Base-by-base conservation (phyloP, 2,329 filamentous ascomycete species). In the Penicillium sp. region DNA sequence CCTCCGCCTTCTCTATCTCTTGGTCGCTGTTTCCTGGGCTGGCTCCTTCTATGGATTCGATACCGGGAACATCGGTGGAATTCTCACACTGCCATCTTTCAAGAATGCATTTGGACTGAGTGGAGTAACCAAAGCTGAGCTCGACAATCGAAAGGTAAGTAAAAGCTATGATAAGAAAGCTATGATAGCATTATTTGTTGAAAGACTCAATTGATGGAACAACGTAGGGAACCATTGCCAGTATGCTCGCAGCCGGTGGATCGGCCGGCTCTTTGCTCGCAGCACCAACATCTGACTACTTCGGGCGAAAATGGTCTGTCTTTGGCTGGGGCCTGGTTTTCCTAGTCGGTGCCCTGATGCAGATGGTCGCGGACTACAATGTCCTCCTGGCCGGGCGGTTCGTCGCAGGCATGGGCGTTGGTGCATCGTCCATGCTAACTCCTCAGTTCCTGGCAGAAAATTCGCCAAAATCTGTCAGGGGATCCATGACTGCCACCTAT, bases 361-460 rank as follows among this genome's bases (percentile, higher is more conserved):
- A 78, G 56, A 72, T 75, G 62, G 63, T 78, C 3, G 71, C 75
- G 6, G 62, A 74, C 47, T 67, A 78, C 11, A 65, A 71, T 7
- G 67, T 76, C 1, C 72, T 79, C 22, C 73, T 75, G 15, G 73
- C 72, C 7, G 76, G 77, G 3, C 71, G 77, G 0, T 66, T 76
- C 39, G 66, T 78, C n/a, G 70, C 71, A 1, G 75, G 75, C 6
- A 63, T 78, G 22, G 70, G 71, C 2, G 73, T 77, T 34, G 75
- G 70, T 73, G 58, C 58, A 38, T 65, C 50, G n/a, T 76, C 73
- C 15, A 76, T 78, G 71, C 56, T 79, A 43, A 75, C 75, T 1
- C 78, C 78, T 8, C 73, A 78, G 31, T 80, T 75, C 57, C 69
- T 79, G 0, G 73, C 75, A 1, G 78, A 80, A 57, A 78, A 76